Conservation (phyloP, 192 early-diverging fungal species). For the Polychytrium aggregatum region DNA sequence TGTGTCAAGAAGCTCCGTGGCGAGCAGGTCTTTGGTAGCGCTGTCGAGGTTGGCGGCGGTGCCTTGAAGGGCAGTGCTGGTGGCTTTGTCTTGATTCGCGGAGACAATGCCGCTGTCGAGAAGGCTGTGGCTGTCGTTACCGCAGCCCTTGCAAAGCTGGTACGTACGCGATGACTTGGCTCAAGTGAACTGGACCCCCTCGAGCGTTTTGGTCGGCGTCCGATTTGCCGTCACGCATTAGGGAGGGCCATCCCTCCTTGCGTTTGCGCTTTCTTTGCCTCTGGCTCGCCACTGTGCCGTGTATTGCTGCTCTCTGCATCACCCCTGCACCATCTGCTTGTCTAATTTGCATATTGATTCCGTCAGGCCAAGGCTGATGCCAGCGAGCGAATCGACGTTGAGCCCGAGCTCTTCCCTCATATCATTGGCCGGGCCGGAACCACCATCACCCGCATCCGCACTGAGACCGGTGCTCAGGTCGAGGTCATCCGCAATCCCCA, state of each 20-base stretch:
- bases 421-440: constrained; percentile 67
- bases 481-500: constrained; percentile 25
- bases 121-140: too few relatives aligned
- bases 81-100: constrained; percentile 18
- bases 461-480: constrained; percentile 49
- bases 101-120: constrained; percentile 15
- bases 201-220: too few relatives aligned
- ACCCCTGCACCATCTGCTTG: not conserved
- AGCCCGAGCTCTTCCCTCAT: constrained; percentile 31
- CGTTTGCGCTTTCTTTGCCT: too few relatives aligned
- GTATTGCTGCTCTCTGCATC: not conserved
- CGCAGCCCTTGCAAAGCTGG: too few relatives aligned
- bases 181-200: too few relatives aligned
- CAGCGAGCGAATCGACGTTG: constrained; percentile 15
- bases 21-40: constrained; percentile 11
- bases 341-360: not conserved
- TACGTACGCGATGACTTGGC: too few relatives aligned
- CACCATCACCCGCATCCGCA: constrained; percentile 60
- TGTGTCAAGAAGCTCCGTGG: constrained; percentile 31
- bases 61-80: constrained; percentile 9
- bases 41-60: constrained; percentile 13
- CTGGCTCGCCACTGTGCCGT: not conserved
- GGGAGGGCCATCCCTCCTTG: constrained; percentile 10
- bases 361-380: constrained; percentile 45
- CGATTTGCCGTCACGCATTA: constrained; percentile 12